phyloP scores from a whole-genome alignment of 768 basidiomycete genomes.

The Suillus decipiens region DNA sequence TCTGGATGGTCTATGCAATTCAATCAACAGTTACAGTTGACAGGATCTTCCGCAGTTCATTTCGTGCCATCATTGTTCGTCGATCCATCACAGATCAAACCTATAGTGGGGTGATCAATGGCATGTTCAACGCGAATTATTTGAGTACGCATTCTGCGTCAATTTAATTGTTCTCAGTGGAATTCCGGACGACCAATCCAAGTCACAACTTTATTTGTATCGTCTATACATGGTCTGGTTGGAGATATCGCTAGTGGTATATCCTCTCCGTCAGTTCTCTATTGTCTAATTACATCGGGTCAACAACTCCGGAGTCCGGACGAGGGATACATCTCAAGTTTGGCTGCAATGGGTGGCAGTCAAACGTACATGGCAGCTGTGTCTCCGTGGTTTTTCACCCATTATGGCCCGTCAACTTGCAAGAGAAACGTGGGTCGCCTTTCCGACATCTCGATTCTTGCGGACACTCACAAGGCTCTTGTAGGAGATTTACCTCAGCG shows the following conservation, averaged over 20 bases:
- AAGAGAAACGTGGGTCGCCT: conserved; percentile 65
- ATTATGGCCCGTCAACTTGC: conserved; percentile 64
- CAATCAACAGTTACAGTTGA: conserved; percentile 46
- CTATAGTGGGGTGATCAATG: conserved; percentile 53
- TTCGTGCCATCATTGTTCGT: conserved; percentile 76
- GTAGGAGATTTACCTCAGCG: conserved; percentile 65
- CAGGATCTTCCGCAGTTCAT: conserved; percentile 47
- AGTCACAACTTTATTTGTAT: conserved; percentile 39
- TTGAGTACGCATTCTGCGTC: conserved; percentile 2
- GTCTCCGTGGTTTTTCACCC: conserved; percentile 81
- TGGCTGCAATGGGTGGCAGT: conserved; percentile 31
- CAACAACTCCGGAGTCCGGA: conserved; percentile 58
- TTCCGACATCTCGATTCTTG: not conserved
- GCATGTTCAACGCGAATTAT: conserved; percentile 56
- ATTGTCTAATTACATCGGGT: conserved; percentile 41
- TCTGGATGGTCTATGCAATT: conserved; percentile 63
- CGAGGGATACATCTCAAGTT: conserved; percentile 49
- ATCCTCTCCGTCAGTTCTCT: conserved; percentile 29
- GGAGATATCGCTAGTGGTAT: conserved; percentile 18
- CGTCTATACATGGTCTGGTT: conserved; percentile 15
- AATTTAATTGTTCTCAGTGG: conserved; percentile 50
- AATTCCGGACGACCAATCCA: conserved; percentile 79
- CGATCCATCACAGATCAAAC: conserved; percentile 49
- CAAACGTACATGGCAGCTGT: conserved; percentile 52
- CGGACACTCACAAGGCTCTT: conserved; percentile 5